phyloP scores from a whole-genome alignment of 768 basidiomycete genomes.

The Lentinula aciculospora region DNA sequence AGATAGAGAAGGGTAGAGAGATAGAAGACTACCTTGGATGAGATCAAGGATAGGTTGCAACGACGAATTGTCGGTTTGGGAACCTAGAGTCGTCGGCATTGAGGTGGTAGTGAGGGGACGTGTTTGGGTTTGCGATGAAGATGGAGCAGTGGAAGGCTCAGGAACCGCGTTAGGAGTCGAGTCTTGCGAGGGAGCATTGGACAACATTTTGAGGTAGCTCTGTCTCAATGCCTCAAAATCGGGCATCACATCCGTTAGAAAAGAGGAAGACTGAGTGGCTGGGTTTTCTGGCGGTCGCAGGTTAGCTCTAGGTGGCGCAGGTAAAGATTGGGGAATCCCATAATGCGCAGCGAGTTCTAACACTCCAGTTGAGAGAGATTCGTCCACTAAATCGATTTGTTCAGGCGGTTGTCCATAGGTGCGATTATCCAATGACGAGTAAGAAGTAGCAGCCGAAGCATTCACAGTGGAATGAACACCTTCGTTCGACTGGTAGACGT shows the following conservation, averaged over 20 bases:
- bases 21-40: background rate
- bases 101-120: background rate
- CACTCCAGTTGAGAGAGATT: conserved; percentile 56
- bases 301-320: conserved; percentile 49
- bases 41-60: background rate
- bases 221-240: conserved; percentile 48
- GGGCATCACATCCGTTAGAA: conserved; percentile 20
- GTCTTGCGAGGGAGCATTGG: conserved; percentile 30
- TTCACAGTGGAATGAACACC: conserved; percentile 44
- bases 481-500: conserved; percentile 32
- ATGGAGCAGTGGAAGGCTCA: background rate
- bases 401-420: conserved; percentile 28
- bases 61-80: background rate
- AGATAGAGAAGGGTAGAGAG: background rate
- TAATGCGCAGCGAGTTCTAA: conserved; percentile 70
- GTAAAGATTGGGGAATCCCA: conserved; percentile 72
- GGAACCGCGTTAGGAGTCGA: background rate
- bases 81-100: background rate
- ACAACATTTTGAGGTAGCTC: conserved; percentile 68
- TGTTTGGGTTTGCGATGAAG: background rate
- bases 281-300: conserved; percentile 12
- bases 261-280: conserved; percentile 34
- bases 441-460: conserved; percentile 27
- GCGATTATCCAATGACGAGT: conserved; percentile 32
- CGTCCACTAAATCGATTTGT: conserved; percentile 42